Evolutionary conservation across 2,329 filamentous ascomycete species (phyloP), one percentile per base, ranked within the genome.

Genomic region (Cercospora brassicicola): DNA sequence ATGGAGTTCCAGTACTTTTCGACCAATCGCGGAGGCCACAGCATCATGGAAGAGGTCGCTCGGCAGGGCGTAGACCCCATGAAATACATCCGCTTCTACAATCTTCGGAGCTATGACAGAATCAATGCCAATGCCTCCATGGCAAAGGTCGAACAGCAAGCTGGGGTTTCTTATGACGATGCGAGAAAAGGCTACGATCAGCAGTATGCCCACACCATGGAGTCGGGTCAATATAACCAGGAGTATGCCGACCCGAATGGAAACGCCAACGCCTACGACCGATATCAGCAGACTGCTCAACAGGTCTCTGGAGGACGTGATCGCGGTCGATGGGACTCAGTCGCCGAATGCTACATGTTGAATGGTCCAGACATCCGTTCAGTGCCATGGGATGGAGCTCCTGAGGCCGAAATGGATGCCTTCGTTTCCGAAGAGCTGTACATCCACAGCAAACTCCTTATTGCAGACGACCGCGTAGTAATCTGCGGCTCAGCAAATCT

Each of bases 1-100:
- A 94, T 95, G 90, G 91, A 95, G 77, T 94, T 91, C 78, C 92
- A 95, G 77, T 94, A 95, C 80, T 84, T 88, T 75, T 90, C 88
- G 62, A 95, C 95, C 80, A 91, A 88, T 78, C 88, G 91, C 39
- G 91, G 91, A 33, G 91, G 90, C 2, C 82, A 91, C 77, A 91
- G 88, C 67, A 95, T 96, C 77, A 89, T 94, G 76, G 91, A 94
- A 78, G 84, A 84, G 56, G 85, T 94, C 62, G 82, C 84, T 18
- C 83, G 85, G 64, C 85, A 86, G 33, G 91, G 91, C 8, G 84
- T 93, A 60, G 84, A 94, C 75, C 90, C 91, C 0, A 82, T 85
- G 75, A 82, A 88, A 53, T 95, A 94, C 80, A 91, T 96, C 73
- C 85, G 88, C 60, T 95, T 95, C 81, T 95, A 93, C 82, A 95